phyloP scores from a whole-genome alignment of 208 protist genomes.

The Lotmaria passim region DNA sequence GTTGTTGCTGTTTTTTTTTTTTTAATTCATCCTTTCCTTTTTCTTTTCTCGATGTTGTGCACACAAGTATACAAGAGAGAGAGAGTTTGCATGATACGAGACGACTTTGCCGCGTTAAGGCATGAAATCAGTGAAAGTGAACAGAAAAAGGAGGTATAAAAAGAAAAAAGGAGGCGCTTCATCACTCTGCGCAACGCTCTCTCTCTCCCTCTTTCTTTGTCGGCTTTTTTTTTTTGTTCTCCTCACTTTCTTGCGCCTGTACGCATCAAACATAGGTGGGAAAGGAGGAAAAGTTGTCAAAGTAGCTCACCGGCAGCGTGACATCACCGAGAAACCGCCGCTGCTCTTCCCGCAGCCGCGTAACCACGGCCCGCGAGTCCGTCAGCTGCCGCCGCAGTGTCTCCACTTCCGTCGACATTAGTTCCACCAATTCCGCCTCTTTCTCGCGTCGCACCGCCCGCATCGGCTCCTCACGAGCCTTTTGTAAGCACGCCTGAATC shows the following conservation, averaged over 20 bases:
- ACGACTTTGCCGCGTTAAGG: no score
- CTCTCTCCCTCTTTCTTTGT: not conserved
- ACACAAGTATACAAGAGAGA: no score
- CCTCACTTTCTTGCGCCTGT: not conserved
- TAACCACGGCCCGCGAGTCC: constrained; percentile 27
- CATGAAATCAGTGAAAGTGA: no score
- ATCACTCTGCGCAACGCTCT: not conserved
- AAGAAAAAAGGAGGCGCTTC: not conserved
- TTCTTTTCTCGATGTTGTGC: no score
- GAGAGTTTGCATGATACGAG: no score
- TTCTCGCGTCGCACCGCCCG: constrained; percentile 23
- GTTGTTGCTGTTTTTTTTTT: no score
- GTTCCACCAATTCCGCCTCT: constrained; percentile 44
- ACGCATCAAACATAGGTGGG: not conserved
- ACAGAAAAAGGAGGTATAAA: not conserved
- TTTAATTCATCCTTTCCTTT: no score
- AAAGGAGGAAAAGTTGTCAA: constrained; percentile 13
- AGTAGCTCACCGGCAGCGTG: constrained; percentile 37
- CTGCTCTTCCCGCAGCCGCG: constrained; percentile 46
- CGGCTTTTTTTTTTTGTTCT: not conserved
- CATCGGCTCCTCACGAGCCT: constrained; percentile 13
- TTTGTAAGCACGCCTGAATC: constrained; percentile 19
- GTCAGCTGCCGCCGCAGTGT: constrained; percentile 39
- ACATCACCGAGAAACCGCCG: constrained; percentile 59
- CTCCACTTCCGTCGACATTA: constrained; percentile 45